A percentile compares a stretch with the other conserved stretches of the same genome.
phyloP scores from a whole-genome alignment of 75 land plant genomes.

The Sequoiadendron giganteum region DNA sequence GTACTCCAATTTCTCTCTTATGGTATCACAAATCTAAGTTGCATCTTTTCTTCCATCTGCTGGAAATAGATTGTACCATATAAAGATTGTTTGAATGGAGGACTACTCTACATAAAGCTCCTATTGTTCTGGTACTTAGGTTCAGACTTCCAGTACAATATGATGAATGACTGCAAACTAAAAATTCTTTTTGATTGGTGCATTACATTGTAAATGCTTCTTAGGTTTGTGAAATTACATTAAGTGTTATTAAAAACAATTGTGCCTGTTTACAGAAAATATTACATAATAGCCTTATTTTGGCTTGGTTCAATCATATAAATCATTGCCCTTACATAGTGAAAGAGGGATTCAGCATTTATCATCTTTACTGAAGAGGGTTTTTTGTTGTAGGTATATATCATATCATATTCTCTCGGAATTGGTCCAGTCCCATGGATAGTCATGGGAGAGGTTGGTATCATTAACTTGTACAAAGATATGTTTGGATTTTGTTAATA shows the following conservation, averaged over 20 bases:
- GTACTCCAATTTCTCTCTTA: too few species aligned
- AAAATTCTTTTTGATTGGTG: neutral
- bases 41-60: too few species aligned
- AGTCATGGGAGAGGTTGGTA: slow-evolving; percentile 33
- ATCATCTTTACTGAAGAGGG: neutral
- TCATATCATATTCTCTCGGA: slow-evolving; percentile 26
- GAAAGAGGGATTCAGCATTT: neutral
- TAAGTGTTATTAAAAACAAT: neutral
- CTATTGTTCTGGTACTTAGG: slow-evolving; percentile 32
- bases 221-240: neutral
- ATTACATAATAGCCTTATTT: neutral
- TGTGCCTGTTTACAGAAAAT: neutral
- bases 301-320: neutral
- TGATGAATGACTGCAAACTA: neutral
- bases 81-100: neutral
- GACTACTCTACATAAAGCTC: slow-evolving; percentile 31
- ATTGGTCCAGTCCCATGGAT: slow-evolving; percentile 43
- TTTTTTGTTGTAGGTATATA: slow-evolving; percentile 23
- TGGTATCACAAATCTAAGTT: too few species aligned
- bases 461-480: neutral
- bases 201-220: neutral
- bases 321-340: neutral
- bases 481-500: neutral
- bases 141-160: neutral
- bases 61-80: too few species aligned